Percentiles rank a stretch among this genome's conserved stretches.
Evolutionary conservation across 2,329 filamentous ascomycete genomes (phyloP).

Genomic region (Leptographium wingfieldii): DNA sequence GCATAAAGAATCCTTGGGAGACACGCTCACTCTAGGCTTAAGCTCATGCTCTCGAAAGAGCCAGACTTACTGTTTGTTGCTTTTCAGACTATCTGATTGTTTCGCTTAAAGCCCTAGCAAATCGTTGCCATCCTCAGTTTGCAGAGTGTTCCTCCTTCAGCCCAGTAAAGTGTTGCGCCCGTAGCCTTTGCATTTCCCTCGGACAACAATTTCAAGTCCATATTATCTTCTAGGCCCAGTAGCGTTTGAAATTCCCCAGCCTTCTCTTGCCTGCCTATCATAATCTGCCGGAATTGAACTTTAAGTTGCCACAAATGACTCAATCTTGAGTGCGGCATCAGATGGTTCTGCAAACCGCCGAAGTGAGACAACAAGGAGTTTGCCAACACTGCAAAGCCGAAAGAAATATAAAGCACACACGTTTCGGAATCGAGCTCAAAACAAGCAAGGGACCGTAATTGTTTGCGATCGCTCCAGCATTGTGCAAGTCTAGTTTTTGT

Average conservation of each 20-base stretch:
- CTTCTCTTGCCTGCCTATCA: conserved; percentile 48
- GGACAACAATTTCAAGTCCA: conserved; percentile 49
- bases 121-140: conserved; percentile 50
- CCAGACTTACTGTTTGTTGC: conserved; percentile 14
- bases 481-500: conserved; percentile 54
- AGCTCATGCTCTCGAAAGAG: not conserved
- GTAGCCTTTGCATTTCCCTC: conserved; percentile 38
- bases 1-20: too few species aligned
- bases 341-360: conserved; percentile 39
- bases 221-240: conserved; percentile 31
- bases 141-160: conserved; percentile 59
- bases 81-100: conserved; percentile 37
- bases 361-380: conserved; percentile 49
- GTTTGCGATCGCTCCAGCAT: conserved; percentile 48
- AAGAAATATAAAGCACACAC: not conserved
- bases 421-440: not conserved
- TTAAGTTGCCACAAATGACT: conserved; percentile 57
- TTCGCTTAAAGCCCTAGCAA: conserved; percentile 36
- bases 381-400: conserved; percentile 36
- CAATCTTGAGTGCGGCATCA: conserved; percentile 50
- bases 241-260: conserved; percentile 46
- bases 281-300: conserved; percentile 52
- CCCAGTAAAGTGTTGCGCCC: conserved; percentile 52
- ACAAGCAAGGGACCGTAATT: not conserved
- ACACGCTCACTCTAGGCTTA: too few species aligned